Conservation (phyloP, 2,329 filamentous ascomycete genomes). For the Fusarium pseudocircinatum region DNA sequence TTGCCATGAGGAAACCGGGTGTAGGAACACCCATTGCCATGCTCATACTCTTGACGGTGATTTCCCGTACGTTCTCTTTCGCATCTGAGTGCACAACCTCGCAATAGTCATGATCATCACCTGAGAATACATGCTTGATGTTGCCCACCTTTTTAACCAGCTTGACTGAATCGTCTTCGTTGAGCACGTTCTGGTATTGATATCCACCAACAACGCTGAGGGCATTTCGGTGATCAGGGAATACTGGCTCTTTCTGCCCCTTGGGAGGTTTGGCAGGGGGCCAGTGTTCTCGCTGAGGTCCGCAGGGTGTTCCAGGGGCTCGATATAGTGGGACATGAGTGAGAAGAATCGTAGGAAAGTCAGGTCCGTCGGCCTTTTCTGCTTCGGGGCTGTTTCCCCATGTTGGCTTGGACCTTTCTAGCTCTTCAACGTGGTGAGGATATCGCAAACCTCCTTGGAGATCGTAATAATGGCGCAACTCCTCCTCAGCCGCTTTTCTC, state of each 20-base stretch:
- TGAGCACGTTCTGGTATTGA: constrained; percentile 96
- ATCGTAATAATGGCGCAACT: constrained; percentile 73
- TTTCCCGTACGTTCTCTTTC: constrained; percentile 75
- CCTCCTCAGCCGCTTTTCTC: constrained; percentile 72
- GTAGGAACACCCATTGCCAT: constrained; percentile 95
- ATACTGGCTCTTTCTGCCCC: constrained; percentile 62
- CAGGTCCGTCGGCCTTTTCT: constrained; percentile 58
- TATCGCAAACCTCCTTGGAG: constrained; percentile 65
- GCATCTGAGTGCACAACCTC: constrained; percentile 81
- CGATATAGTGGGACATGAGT: constrained; percentile 93
- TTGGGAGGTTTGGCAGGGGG: constrained; percentile 73
- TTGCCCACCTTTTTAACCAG: constrained; percentile 83
- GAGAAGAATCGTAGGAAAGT: constrained; percentile 87
- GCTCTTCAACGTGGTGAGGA: constrained; percentile 68
- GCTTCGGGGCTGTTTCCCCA: constrained; percentile 44
- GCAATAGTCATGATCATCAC: constrained; percentile 98
- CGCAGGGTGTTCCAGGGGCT: constrained; percentile 83
- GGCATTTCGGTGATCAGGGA: constrained; percentile 77
- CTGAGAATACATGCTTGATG: constrained; percentile 87
- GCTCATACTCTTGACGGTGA: constrained; percentile 93
- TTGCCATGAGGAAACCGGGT: constrained; percentile 88
- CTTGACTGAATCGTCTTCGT: constrained; percentile 76
- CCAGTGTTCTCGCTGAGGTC: constrained; percentile 84
- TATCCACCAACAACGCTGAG: constrained; percentile 83
- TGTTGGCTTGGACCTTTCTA: constrained; percentile 55